Evolutionary conservation across 805 yeast genomes (phyloP), one percentile per base, ranked within the genome.

Genomic region (Ogataea dorogensis): DNA sequence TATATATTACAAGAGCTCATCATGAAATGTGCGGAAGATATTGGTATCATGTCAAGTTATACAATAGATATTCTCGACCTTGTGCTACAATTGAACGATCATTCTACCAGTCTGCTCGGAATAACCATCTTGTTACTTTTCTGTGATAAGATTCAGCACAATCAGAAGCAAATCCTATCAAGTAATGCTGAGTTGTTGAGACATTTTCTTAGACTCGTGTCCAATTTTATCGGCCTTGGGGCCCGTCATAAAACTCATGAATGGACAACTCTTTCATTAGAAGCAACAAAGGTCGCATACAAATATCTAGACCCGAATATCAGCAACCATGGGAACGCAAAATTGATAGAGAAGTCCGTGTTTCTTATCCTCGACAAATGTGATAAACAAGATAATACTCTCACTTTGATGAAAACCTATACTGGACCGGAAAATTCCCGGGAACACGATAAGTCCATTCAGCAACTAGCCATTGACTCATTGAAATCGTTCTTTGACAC

Each of bases 11-110:
- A 72, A 33, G 81, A 82, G 24, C 70, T 93, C 47, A 80, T 88
- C 23, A 78, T 70, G 29, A 75, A 77, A 54, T 88, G 97, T 58
- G 68, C 77, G 24, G 95, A 86, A 42, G 91, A 93, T 57, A 66
- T 93, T 56, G 87, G 85, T 44, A 81, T 87, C 20, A 81, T 87
- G 64, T 89, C 96, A 1, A 69, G 66, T 16, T 75, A 80, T 49
- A 79, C 84, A 12, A 70, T 86, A 31, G 64, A 68, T 14, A 79
- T 89, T 17, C 65, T 89, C 53, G 57, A 56, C 17, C 54, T 67
- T 7, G 71, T 81, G 11, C 49, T 83, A 28, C 50, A 60, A 11
- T 68, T 79, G 16, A 70, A 70, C 14, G 98, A 89, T 50, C 59
- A 79, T 27, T 64, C 78, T 0, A 66, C 86, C 2, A 68, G 79